phyloP scores from a whole-genome alignment of 306 rosid genomes.

The Cyclanthera cordifolia region DNA sequence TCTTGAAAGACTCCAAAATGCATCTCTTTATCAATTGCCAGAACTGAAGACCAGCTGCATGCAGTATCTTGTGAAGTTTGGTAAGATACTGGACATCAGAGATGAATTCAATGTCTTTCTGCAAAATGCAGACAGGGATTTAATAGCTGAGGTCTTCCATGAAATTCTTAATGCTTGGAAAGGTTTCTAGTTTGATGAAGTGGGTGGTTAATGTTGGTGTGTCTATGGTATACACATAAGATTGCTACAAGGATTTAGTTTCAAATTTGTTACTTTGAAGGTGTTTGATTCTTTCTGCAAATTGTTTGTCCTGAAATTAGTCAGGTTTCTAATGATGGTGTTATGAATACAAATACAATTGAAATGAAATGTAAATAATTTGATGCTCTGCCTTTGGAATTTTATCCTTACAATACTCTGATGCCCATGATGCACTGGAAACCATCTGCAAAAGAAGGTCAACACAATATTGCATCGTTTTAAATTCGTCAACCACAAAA shows the following conservation, averaged over 20 bases:
- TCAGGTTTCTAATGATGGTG: constrained; percentile 7
- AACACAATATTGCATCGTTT: neutral
- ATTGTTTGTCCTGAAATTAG: constrained; percentile 12
- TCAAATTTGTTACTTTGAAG: neutral
- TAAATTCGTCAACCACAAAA: neutral
- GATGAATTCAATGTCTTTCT: constrained; percentile 75
- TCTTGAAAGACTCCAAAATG: constrained; percentile 89
- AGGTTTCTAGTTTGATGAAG: constrained; percentile 46
- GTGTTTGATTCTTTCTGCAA: constrained; percentile 6
- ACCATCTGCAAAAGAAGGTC: neutral
- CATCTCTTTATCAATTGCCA: constrained; percentile 61
- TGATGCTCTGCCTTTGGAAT: constrained; percentile 4
- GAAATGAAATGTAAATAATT: constrained; percentile 12
- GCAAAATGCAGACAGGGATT: constrained; percentile 73
- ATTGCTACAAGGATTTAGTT: constrained; percentile 3
- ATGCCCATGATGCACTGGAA: neutral
- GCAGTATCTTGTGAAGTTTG: constrained; percentile 79
- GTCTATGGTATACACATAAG: constrained; percentile 4
- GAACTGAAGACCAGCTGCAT: constrained; percentile 61
- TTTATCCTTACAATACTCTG: neutral
- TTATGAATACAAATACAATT: constrained; percentile 8
- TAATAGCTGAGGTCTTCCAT: constrained; percentile 67
- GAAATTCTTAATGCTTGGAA: constrained; percentile 84
- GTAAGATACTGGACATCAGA: constrained; percentile 67
- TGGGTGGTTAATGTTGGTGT: neutral